phyloP scores from a whole-genome alignment of 2,329 filamentous ascomycete genomes.

The Grosmannia clavigera region DNA sequence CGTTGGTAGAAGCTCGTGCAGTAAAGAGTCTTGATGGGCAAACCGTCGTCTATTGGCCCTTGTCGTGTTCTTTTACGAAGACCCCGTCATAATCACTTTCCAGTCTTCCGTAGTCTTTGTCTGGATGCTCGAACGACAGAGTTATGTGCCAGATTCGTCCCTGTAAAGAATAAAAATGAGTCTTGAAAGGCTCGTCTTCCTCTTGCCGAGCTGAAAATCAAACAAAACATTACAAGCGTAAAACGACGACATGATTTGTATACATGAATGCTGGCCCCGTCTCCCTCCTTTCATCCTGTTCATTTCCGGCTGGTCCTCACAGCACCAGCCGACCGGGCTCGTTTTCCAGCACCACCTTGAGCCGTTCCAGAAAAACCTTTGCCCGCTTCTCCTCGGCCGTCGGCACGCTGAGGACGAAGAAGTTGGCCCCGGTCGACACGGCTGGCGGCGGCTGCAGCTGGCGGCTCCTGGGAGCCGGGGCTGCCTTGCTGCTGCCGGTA shows the following conservation, averaged over 20 bases:
- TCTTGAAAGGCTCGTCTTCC: neutral
- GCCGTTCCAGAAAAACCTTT: constrained; percentile 67
- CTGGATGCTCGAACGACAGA: neutral
- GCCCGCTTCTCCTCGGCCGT: constrained; percentile 73
- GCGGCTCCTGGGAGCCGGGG: constrained; percentile 23
- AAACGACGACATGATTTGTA: neutral
- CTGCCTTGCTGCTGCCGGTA: constrained; percentile 6
- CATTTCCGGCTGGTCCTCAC: constrained; percentile 18
- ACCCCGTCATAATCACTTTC: no score
- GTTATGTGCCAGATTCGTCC: neutral
- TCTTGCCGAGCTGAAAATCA: neutral
- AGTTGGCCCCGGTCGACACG: constrained; percentile 49
- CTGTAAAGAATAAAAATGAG: neutral
- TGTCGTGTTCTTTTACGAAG: no score
- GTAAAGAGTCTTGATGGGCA: no score
- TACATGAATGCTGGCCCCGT: constrained; percentile 9
- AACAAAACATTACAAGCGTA: neutral
- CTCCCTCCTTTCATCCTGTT: neutral
- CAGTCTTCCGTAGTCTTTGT: no score
- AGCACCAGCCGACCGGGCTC: constrained; percentile 66
- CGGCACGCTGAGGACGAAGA: constrained; percentile 72
- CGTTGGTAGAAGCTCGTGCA: no score
- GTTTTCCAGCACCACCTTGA: constrained; percentile 72
- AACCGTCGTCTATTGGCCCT: no score
- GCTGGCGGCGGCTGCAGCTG: constrained; percentile 26